Evolutionary conservation across 805 yeast genomes (phyloP).

Genomic region (Barnettozyma sucrosica): DNA sequence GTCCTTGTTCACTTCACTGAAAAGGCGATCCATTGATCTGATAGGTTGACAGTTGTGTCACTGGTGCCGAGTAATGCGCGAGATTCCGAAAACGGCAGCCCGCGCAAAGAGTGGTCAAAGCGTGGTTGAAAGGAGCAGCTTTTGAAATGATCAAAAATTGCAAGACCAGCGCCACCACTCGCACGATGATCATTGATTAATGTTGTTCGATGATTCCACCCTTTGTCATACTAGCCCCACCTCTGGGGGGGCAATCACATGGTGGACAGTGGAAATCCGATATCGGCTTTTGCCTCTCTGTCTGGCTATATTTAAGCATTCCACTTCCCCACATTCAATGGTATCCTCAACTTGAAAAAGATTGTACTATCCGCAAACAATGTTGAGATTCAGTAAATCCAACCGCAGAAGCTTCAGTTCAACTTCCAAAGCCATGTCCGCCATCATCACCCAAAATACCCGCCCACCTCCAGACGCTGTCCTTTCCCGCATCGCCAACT

Average conservation of each 20-base stretch:
- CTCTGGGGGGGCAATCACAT: too few relatives aligned
- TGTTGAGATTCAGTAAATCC: not conserved
- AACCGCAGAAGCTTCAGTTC: not conserved
- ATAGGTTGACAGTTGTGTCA: conserved; percentile 1
- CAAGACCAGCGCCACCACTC: not conserved
- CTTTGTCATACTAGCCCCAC: not conserved
- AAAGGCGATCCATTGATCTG: too few relatives aligned
- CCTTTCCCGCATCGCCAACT: conserved; percentile 42
- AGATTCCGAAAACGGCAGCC: not conserved
- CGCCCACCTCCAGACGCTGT: conserved; percentile 48
- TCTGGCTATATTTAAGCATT: not conserved
- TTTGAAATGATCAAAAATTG: not conserved
- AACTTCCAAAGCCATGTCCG: conserved; percentile 13
- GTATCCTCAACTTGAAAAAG: too few relatives aligned
- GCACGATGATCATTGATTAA: too few relatives aligned
- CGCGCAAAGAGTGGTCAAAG: not conserved
- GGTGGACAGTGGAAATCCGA: too few relatives aligned
- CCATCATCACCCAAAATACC: conserved; percentile 38
- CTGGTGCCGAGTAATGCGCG: not conserved
- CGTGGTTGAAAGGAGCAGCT: not conserved
- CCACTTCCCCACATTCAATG: not conserved
- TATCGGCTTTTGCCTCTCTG: not conserved
- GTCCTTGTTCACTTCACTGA: too few relatives aligned
- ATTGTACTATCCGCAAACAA: not conserved
- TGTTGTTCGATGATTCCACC: not conserved